Evolutionary conservation across 225 moss, liverwort and hornwort species (phyloP).

Genomic region (Takakia lepidozioides): DNA sequence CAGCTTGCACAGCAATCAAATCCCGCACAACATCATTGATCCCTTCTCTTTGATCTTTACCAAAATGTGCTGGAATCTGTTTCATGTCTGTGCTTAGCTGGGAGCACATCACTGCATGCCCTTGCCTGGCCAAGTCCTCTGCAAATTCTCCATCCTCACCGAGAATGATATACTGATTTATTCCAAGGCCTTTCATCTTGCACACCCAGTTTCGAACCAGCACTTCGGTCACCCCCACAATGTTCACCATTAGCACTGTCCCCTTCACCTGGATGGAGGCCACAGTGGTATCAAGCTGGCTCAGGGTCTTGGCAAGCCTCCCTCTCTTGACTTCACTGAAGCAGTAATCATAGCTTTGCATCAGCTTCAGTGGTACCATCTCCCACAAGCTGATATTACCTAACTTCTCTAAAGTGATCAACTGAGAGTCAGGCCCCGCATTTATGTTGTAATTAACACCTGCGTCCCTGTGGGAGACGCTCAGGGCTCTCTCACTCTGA

Average conservation of each 20-base stretch:
- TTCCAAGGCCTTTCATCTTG: conserved; percentile 42
- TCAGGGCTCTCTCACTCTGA: conserved; percentile 51
- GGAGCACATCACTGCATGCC: conserved; percentile 58
- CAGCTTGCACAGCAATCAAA: conserved; percentile 39
- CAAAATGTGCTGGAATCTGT: neutral
- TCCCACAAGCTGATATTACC: conserved; percentile 58
- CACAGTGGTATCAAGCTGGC: conserved; percentile 38
- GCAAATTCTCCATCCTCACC: conserved; percentile 55
- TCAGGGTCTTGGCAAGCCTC: conserved; percentile 31
- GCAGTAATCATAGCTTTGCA: conserved; percentile 76
- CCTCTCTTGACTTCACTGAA: conserved; percentile 52
- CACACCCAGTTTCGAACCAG: conserved; percentile 90
- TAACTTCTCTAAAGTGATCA: conserved; percentile 23
- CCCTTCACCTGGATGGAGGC: conserved; percentile 28
- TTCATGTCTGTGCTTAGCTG: conserved; percentile 19
- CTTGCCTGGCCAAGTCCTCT: conserved; percentile 63
- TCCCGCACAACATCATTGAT: conserved; percentile 14
- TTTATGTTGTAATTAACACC: conserved; percentile 42
- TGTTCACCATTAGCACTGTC: conserved; percentile 59
- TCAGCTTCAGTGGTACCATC: conserved; percentile 54
- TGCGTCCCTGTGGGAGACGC: conserved; percentile 68
- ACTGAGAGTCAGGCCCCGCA: conserved; percentile 58
- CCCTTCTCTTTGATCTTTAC: conserved; percentile 13
- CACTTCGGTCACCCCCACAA: conserved; percentile 39
- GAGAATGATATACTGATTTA: conserved; percentile 57